Base-by-base conservation (phyloP, 306 rosid species). In the Elaeagnus macrophylla region DNA sequence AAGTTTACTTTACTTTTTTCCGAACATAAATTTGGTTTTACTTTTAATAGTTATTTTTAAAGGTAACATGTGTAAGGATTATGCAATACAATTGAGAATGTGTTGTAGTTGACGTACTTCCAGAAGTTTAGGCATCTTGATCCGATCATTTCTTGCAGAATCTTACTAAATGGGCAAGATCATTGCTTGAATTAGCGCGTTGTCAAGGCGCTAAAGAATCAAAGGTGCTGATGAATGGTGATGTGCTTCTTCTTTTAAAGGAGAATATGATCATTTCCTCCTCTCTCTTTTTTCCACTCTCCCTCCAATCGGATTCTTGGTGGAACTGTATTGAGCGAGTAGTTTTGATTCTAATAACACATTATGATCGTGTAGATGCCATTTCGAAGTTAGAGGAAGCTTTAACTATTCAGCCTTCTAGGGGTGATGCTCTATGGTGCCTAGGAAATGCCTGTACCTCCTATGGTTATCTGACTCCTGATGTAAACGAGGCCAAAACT, bases 381-480 rank as follows among this genome's bases (percentile, higher is more conserved):
- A 68, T 72, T 59, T 63, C 74, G 3, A 80, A 84, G 83, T 71
- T 88, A 72, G 86, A 82, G 73, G 97, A 84, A 74, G 97, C 91
- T 65, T 57, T 80, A 76, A 42, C 17, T 9, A 68, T 88, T 53
- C 50, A 72, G 56, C 82, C 95, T 9, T 40, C 59, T 10, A 84
- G 80, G 79, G 88, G 75, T 54, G 83, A 79, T n/a, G 87, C 96
- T 17, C 62, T 80, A 32, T 88, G 95, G 94, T 73, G 69, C 75
- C 53, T 84, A 52, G 91, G 91, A 56, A 88, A 88, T 17, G 94
- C 81, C 10, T 58, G 67, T 55, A 84, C 83, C 0, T 78, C 95
- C 17, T 57, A 50, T 37, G 97, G 73, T 0, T 84, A 84, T 69
- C 55, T 84, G 57, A 84, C 77, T 56, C 86, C 91, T 8, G 77